phyloP scores from a whole-genome alignment of 371 early-diverging fungal species.

The Mucor ambiguus region DNA sequence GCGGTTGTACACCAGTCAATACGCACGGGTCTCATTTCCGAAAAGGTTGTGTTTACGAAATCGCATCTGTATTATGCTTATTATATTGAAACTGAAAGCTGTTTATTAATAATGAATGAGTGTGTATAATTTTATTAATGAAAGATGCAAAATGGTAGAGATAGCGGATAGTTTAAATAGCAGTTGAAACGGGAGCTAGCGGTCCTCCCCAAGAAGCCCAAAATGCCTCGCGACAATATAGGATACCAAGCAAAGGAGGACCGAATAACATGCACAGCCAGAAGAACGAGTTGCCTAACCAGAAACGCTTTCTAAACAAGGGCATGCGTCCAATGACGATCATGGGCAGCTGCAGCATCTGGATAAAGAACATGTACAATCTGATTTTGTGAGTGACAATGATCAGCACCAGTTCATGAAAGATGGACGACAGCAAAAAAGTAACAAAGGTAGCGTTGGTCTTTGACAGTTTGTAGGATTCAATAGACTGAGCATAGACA shows the following conservation, averaged over 20 bases:
- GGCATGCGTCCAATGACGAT: slow-evolving; percentile 72
- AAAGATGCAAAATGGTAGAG: not conserved
- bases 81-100: not conserved
- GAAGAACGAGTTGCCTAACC: slow-evolving; percentile 81
- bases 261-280: slow-evolving; percentile 87
- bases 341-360: slow-evolving; percentile 94
- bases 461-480: slow-evolving; percentile 74
- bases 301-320: slow-evolving; percentile 59
- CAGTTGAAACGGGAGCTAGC: not conserved
- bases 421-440: slow-evolving; percentile 83
- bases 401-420: slow-evolving; percentile 92
- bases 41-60: not conserved
- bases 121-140: not conserved
- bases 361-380: slow-evolving; percentile 83
- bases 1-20: not conserved
- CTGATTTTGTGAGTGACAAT: slow-evolving; percentile 73
- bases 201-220: slow-evolving; percentile 21
- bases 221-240: slow-evolving; percentile 68
- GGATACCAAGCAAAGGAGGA: slow-evolving; percentile 78
- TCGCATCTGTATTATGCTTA: not conserved
- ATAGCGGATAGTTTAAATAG: not conserved
- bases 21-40: not conserved
- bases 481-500: slow-evolving; percentile 84
- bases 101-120: not conserved
- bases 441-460: slow-evolving; percentile 79